Conservation (phyloP, 2,329 filamentous ascomycete genomes). For the Aspergillus arachidicola region DNA sequence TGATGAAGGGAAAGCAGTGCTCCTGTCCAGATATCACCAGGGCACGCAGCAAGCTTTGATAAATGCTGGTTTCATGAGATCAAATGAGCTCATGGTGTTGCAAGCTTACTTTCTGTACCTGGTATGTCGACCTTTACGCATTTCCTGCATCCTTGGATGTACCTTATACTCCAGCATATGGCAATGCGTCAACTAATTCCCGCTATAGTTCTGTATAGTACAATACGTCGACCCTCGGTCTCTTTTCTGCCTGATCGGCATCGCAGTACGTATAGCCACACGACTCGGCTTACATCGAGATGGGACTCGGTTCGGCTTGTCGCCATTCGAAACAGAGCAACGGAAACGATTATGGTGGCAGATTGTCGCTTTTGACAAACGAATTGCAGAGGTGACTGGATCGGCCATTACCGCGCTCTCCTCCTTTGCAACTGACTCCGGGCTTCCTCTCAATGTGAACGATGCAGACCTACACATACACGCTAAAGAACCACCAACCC, state of each 20-base stretch:
- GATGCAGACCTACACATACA: conserved; percentile 32
- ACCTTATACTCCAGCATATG: no score
- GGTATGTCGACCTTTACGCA: conserved; percentile 36
- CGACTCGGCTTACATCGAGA: conserved; percentile 69
- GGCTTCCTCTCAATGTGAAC: conserved; percentile 23
- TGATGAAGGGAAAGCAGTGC: conserved; percentile 24
- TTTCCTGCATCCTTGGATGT: not conserved
- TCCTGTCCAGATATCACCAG: conserved; percentile 43
- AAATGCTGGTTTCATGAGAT: conserved; percentile 44
- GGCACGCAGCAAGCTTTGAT: conserved; percentile 48
- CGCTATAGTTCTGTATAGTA: conserved; percentile 9
- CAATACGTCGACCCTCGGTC: conserved; percentile 54
- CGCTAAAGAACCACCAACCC: conserved; percentile 33
- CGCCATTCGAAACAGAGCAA: conserved; percentile 65
- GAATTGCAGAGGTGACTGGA: conserved; percentile 67
- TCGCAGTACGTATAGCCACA: conserved; percentile 58
- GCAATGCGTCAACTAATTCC: not conserved
- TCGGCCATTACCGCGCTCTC: conserved; percentile 35
- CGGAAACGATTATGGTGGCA: conserved; percentile 72
- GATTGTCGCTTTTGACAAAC: conserved; percentile 66
- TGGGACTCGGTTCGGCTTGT: conserved; percentile 48
- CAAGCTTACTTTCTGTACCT: conserved; percentile 58
- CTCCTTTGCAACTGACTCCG: conserved; percentile 16
- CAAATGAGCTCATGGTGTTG: conserved; percentile 41
- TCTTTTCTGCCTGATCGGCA: conserved; percentile 44